Conservation (phyloP, 495 filamentous ascomycete species). For the Tetracladium setigerum region DNA sequence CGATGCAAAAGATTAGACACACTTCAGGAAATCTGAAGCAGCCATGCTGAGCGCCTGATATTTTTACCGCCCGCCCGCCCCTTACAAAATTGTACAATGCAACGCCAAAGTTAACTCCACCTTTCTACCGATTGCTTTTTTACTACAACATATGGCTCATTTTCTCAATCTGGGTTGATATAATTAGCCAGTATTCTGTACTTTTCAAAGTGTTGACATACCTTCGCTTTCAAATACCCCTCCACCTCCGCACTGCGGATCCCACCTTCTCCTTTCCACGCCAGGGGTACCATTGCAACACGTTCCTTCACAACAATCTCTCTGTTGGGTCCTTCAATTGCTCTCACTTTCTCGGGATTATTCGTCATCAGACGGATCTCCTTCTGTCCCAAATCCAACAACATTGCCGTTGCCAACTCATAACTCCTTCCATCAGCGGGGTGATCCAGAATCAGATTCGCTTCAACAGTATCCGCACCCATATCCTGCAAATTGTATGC, state of each 20-base stretch:
- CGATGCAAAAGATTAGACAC: too few relatives aligned
- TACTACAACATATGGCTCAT: slow-evolving; percentile 57
- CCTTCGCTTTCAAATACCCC: slow-evolving; percentile 91
- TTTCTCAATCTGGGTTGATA: slow-evolving; percentile 47
- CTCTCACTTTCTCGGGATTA: slow-evolving; percentile 93
- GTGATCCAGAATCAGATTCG: slow-evolving; percentile 86
- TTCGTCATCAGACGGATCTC: slow-evolving; percentile 87
- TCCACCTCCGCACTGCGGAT: slow-evolving; percentile 84
- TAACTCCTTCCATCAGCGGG: slow-evolving; percentile 93
- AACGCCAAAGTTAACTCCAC: too few relatives aligned
- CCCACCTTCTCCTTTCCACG: slow-evolving; percentile 75
- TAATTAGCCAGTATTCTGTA: slow-evolving; percentile 1
- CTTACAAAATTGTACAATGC: too few relatives aligned
- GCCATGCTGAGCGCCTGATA: too few relatives aligned
- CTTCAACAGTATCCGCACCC: slow-evolving; percentile 91
- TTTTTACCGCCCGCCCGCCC: too few relatives aligned
- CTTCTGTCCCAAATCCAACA: slow-evolving; percentile 71
- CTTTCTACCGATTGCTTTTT: too few relatives aligned
- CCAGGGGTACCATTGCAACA: slow-evolving; percentile 89
- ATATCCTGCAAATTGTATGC: slow-evolving; percentile 97
- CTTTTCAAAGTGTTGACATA: slow-evolving; percentile 30
- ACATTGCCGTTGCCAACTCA: slow-evolving; percentile 88
- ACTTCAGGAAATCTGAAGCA: too few relatives aligned
- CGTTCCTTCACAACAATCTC: slow-evolving; percentile 85
- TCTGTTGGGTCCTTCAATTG: slow-evolving; percentile 82